phyloP scores from a whole-genome alignment of 352 stramenopile genomes.

The Elongisporangium senticosum region DNA sequence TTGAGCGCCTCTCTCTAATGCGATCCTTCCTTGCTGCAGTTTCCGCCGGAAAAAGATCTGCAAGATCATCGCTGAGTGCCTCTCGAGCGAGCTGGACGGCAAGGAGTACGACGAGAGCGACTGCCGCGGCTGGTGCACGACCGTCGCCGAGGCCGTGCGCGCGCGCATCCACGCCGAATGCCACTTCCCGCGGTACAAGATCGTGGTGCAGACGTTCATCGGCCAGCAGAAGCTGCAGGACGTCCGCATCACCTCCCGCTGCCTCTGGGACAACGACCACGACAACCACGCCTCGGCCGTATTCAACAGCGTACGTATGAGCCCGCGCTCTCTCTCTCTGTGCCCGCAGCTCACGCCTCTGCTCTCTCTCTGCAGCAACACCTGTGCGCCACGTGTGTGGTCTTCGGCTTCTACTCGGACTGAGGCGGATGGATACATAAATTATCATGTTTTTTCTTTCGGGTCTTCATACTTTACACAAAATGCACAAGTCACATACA shows the following conservation, averaged over 20 bases:
- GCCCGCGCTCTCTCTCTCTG: not conserved
- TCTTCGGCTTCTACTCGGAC: slow-evolving; percentile 90
- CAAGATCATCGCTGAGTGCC: slow-evolving; percentile 65
- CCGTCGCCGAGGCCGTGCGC: slow-evolving; percentile 65
- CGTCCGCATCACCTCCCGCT: slow-evolving; percentile 89
- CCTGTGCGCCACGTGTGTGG: slow-evolving; percentile 85
- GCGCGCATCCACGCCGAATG: slow-evolving; percentile 54
- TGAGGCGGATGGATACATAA: slow-evolving; percentile 52
- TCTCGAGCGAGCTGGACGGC: slow-evolving; percentile 58
- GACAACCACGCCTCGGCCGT: slow-evolving; percentile 91
- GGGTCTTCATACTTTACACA: slow-evolving; percentile 5
- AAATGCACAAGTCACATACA: slow-evolving; percentile 19
- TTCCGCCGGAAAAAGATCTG: slow-evolving; percentile 74
- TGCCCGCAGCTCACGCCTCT: not conserved
- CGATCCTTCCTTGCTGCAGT: slow-evolving; percentile 10
- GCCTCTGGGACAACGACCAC: slow-evolving; percentile 90
- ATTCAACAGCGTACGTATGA: slow-evolving; percentile 84
- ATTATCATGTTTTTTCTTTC: slow-evolving; percentile 21
- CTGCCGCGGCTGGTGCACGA: slow-evolving; percentile 54
- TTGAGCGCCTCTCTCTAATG: too few relatives aligned
- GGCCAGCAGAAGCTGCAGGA: slow-evolving; percentile 92
- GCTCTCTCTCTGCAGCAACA: slow-evolving; percentile 40
- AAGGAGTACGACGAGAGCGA: slow-evolving; percentile 78
- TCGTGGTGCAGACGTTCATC: slow-evolving; percentile 93
- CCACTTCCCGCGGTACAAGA: slow-evolving; percentile 88